A percentile compares a stretch with the other conserved stretches of the same genome.
These are phyloP conservation scores for Chlamydomonas schloesseri DNA, from an alignment of 139 green algal genomes.

Conservation along the genomic window DNA sequence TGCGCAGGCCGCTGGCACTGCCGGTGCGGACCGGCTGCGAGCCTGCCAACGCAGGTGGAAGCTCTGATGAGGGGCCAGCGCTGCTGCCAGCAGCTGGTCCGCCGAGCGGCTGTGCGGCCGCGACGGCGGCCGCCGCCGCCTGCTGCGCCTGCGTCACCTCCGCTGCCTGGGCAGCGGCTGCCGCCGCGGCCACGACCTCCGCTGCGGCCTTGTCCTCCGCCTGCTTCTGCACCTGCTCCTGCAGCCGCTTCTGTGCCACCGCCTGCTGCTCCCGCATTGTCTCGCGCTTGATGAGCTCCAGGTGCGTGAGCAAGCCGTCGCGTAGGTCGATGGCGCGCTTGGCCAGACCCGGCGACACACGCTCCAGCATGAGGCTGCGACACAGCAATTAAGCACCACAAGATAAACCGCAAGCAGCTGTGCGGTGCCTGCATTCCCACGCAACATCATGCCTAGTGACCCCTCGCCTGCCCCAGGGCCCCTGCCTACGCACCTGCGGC, in stretches of 20 bases:
- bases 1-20: too few species aligned
- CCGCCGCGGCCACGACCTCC: neutral
- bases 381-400: too few species aligned
- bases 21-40: too few species aligned
- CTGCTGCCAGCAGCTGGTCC: too few species aligned
- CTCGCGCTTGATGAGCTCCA: conserved; percentile 44
- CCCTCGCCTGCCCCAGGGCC: too few species aligned
- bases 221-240: neutral
- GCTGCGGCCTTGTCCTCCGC: neutral
- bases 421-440: too few species aligned
- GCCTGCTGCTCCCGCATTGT: neutral
- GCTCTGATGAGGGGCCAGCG: too few species aligned
- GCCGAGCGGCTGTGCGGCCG: too few species aligned
- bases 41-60: too few species aligned
- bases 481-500: conserved; percentile 7
- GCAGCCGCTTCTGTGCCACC: neutral
- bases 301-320: conserved; percentile 42
- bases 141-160: neutral
- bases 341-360: neutral
- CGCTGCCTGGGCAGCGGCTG: neutral
- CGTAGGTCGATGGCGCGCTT: conserved; percentile 34
- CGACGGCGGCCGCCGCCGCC: too few species aligned
- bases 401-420: too few species aligned
- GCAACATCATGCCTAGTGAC: too few species aligned
- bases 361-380: conserved; percentile 14